Evolutionary conservation across 331 rosid genomes (phyloP), one percentile per base, ranked within the genome.

Genomic region (Pyrus hybrid): DNA sequence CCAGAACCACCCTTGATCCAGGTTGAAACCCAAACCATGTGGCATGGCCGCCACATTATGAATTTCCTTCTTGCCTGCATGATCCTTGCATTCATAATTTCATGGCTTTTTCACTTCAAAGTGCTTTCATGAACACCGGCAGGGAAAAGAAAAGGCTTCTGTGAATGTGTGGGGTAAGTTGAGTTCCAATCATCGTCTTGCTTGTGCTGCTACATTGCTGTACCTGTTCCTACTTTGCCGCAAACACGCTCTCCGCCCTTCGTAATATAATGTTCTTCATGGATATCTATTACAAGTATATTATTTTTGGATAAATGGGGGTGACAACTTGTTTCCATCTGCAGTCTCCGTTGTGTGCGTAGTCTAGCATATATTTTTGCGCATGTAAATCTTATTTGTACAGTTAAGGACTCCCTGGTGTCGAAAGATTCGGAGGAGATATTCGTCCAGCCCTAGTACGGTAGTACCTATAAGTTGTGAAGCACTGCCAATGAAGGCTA

Each of bases 21-120:
- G 8, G 79, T 76, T 26, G 86, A 85, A 83, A 73, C 65, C 13
- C 33, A 35, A 66, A 72, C 86, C 13, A 72, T 79, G 79, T 85
- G 83, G 79, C 86, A 76, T 45, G 84, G 82, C 35, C 82, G 83
- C 23, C 79, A 83, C 14, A 81, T 84, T 47, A 81, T 81, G 83
- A 84, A 84, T 77, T 84, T 81, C 67, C 81, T 84, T 28, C 83
- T 85, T 69, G 86, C 84, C 65, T 73, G 84, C 74, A 79, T 82
- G 83, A 79, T 85, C 33, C 57, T 85, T 65, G 88, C 85, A 49
- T 81, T 84, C 61, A 78, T 82, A 51, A 72, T 82, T 71, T 84
- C 88, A 20, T 85, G 86, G 88, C 86, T 79, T 56, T 85, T 85
- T 37, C 84, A 85, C 84, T 85, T 85, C 86, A 82, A 82, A 67